Evolutionary conservation across 164 flowering plant genomes (phyloP), one percentile per base, ranked within the genome.

Genomic region (Magnolia kwangsiensis): DNA sequence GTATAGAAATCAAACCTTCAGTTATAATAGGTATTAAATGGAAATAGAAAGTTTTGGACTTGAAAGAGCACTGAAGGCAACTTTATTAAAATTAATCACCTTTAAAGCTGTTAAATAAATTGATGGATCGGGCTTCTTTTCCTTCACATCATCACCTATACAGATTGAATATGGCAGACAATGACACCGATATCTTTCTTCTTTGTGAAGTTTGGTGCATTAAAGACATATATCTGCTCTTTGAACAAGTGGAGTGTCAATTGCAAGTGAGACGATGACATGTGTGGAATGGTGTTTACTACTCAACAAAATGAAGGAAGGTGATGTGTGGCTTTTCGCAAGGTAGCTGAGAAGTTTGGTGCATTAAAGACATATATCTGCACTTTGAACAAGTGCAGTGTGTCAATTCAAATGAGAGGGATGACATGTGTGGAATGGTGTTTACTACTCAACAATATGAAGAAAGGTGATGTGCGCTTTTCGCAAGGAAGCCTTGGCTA

Each of bases 81-180:
- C 20, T 63, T 59, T 5, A 5, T 59, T 55, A 7, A 23, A 8
- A 23, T 58, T 23, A 51, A 73, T 74, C 81, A 90, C 99, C 91
- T 89, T 87, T 58, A 89, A 80, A 79, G 99, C 99, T 66, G 90
- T 87, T 37, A 86, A 11, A 80, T 96, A 96, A 67, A 96, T 96
- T 72, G 88, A 89, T 19, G 99, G 97, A 83, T 96, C 92, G n/a
- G 98, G 98, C 80, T 94, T 94, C 85, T 94, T 96, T 82, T 89
- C 89, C 86, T 89, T 89, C 77, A 94, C 99, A 82, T 94, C 97
- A 81, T 94, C 97, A 74, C 99, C 99, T 96, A 80, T 77, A 27
- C 19, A 69, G 31, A 19, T 9, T 31, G 31, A 68, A 67, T 7
- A 67, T 24, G 9, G 67, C 5, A 19, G 24, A 64, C 21, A 0